Evolutionary conservation across 257 asterid genomes (phyloP).

Genomic region (Fraxinus americana): DNA sequence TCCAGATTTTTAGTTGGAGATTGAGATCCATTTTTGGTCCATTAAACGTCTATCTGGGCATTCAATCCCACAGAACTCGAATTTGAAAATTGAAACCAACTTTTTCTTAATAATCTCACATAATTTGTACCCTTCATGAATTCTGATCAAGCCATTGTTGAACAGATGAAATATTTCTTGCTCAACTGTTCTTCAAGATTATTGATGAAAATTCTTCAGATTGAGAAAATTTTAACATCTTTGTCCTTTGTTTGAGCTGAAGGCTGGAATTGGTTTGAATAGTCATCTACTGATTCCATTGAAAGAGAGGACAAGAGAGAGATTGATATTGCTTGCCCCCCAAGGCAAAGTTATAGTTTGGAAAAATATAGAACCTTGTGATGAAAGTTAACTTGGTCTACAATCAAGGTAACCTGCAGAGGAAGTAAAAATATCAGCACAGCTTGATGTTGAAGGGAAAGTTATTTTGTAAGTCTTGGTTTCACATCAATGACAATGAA

Average conservation of each 20-base stretch:
- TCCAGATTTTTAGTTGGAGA: too few species aligned
- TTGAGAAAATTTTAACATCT: conserved; percentile 8
- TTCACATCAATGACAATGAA: background rate
- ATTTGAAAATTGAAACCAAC: conserved; percentile 19
- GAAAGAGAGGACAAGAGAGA: background rate
- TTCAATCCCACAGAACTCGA: conserved; percentile 25
- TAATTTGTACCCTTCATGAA: conserved; percentile 30
- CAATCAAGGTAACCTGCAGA: conserved; percentile 21
- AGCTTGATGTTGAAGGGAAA: background rate
- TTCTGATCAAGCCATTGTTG: conserved; percentile 20
- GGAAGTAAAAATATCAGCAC: background rate
- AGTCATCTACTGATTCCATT: conserved; percentile 15
- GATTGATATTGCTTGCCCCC: background rate
- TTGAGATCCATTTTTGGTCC: too few species aligned
- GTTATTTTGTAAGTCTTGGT: too few species aligned
- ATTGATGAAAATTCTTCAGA: conserved; percentile 23
- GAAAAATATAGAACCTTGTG: conserved; percentile 19
- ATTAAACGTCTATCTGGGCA: conserved; percentile 16
- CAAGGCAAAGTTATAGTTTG: background rate
- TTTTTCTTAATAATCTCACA: too few species aligned
- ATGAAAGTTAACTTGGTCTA: conserved; percentile 32
- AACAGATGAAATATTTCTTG: background rate
- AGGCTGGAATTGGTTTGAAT: conserved; percentile 16
- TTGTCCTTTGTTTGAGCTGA: conserved; percentile 22
- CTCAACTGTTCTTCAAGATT: conserved; percentile 12